Conservation (phyloP, 2,329 filamentous ascomycete species). For the Colletotrichum sp. region DNA sequence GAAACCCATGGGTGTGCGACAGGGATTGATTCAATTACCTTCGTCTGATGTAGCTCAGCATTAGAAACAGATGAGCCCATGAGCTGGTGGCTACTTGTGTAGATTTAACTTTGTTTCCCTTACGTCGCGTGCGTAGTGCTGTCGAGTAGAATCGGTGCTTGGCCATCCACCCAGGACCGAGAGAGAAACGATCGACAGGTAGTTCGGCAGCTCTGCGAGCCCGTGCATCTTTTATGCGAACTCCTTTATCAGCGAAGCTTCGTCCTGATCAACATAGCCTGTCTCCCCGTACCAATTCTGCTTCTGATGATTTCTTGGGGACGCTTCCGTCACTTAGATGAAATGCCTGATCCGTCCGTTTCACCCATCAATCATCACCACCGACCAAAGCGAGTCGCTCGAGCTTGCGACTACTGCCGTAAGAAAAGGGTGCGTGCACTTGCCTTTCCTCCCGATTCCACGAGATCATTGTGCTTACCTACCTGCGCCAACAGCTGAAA, state of each 20-base stretch:
- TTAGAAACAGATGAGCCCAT: not conserved
- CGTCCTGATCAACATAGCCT: fast-evolving
- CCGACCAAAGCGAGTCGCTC: not conserved
- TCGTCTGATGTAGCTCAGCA: not conserved
- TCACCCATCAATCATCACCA: not conserved
- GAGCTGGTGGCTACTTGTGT: not conserved
- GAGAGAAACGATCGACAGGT: not conserved
- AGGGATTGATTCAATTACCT: not conserved
- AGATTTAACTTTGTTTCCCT: not conserved
- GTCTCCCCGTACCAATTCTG: not conserved
- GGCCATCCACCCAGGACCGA: not conserved
- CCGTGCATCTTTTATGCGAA: not conserved
- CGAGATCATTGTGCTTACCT: not conserved
- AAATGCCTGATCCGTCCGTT: not conserved
- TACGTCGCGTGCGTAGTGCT: not conserved
- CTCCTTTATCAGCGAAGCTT: not conserved
- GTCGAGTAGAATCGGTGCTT: not conserved
- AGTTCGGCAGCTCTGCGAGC: not conserved
- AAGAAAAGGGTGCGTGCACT: not conserved
- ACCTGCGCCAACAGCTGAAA: not conserved
- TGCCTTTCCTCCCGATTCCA: not conserved
- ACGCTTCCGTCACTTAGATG: not conserved
- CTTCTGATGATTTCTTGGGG: not conserved
- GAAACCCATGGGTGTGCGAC: not conserved
- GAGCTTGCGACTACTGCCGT: not conserved